Evolutionary conservation across 139 green algal genomes (phyloP), one percentile per base, ranked within the genome.

Genomic region (Closterium sp.): DNA sequence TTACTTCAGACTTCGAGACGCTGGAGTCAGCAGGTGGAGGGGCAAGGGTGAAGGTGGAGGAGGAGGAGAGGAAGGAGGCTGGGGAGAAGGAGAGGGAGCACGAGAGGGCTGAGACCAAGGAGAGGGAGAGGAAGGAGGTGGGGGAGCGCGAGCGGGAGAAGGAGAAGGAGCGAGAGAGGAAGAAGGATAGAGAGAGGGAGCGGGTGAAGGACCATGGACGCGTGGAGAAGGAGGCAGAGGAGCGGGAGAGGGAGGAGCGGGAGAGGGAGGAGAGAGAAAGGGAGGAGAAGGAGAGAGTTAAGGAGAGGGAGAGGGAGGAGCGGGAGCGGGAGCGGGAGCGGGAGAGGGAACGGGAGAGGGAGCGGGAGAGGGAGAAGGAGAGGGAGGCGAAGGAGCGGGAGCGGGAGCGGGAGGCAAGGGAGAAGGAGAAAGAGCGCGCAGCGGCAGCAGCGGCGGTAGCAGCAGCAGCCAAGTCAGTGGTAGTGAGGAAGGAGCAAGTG

Each of bases 401-500:
- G 86, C 81, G 66, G 30, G 86, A 89, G 10, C 86, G 86, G 30
- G 86, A 32, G 32, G 87, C 10, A 33, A 90, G 10, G 55, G 34
- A 87, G 32, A 92, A 28, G 30, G 89, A 35, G 89, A n/a, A 28
- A 66, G 69, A 69, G 89, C 90, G 33, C 30, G 69, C 32, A 76
- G 34, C 23, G 16, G 89, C 33, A 38, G 85, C 33, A 91, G 85
- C 83, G n/a, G 86, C 86, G n/a, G 36, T 25, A 85, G 38, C 86
- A 33, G 31, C 86, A 33, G 86, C 86, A 23, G 86, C 30, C 31
- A 87, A 87, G 84, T 34, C 84, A 87, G 55, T 28, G 23, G 55
- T 28, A 28, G 55, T 12, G 55, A 76, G 55, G 34, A 93, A 93
- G 89, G 91, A 93, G 30, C 98, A 98, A 94, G 98, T 97, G 93